A percentile compares a stretch with the other conserved stretches of the same genome.
Conservation (phyloP, 169 alveolate species). For the Blepharisma undulans region DNA sequence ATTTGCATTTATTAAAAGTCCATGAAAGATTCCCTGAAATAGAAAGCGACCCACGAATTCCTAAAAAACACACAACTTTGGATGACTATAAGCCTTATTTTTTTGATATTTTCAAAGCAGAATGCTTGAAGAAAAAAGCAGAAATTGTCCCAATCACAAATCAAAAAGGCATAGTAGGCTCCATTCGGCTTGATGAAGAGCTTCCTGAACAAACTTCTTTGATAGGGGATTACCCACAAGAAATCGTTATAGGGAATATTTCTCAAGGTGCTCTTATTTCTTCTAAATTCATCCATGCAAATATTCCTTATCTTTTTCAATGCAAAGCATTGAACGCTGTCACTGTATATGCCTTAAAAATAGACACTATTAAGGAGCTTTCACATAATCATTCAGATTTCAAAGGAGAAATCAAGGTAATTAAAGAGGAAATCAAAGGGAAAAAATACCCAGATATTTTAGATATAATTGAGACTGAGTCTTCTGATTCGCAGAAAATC, state of each 20-base stretch:
- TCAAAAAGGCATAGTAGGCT: not conserved
- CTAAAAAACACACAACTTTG: not conserved
- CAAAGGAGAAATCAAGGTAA: not conserved
- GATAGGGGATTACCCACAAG: conserved; percentile 41
- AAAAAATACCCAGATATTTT: not conserved
- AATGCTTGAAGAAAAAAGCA: conserved; percentile 4
- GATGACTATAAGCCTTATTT: not conserved
- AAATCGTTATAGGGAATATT: not conserved
- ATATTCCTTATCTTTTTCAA: not conserved
- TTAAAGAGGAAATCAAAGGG: not conserved
- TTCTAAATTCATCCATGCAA: not conserved
- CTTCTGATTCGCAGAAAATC: not conserved
- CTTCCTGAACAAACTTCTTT: not conserved
- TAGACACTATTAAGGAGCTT: not conserved
- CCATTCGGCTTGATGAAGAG: not conserved
- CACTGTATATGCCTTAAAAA: not conserved
- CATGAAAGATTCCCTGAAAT: not conserved
- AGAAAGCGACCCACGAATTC: not conserved
- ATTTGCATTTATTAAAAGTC: conserved; percentile 6
- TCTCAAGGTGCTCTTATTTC: not conserved
- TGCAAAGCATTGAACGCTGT: conserved; percentile 7
- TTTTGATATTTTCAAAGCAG: not conserved
- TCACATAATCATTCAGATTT: not conserved
- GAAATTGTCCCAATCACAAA: conserved; percentile 9
- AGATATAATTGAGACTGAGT: not conserved